Evolutionary conservation across 1,139 yeast genomes (phyloP).

Genomic region (Sugiyamaella grinbergsii): DNA sequence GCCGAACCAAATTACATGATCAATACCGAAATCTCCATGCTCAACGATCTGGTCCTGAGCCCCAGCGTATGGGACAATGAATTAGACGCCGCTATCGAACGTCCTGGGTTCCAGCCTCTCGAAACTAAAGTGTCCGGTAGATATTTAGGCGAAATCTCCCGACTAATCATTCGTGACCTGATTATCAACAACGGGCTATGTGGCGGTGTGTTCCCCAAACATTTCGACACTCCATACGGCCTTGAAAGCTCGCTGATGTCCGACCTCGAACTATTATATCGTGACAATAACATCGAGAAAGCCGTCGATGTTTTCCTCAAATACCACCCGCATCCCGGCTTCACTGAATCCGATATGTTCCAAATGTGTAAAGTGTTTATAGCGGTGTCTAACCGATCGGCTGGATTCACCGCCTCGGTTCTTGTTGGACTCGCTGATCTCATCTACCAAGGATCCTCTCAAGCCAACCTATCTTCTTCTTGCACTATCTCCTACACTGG

Average conservation of each 20-base stretch:
- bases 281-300: conserved; percentile 26
- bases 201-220: conserved; percentile 47
- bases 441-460: conserved; percentile 19
- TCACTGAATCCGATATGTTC: conserved; percentile 30
- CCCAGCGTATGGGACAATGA: conserved; percentile 68
- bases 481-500: conserved; percentile 80
- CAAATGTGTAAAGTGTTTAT: conserved; percentile 66
- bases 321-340: conserved; percentile 29
- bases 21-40: conserved; percentile 43
- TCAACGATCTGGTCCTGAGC: conserved; percentile 55
- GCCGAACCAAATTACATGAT: conserved; percentile 30
- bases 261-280: conserved; percentile 34
- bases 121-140: conserved; percentile 87
- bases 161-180: conserved; percentile 68
- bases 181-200: conserved; percentile 56
- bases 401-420: conserved; percentile 78
- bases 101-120: conserved; percentile 80
- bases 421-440: conserved; percentile 50
- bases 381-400: conserved; percentile 77
- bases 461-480: conserved; percentile 1
- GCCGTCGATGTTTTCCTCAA: conserved; percentile 31
- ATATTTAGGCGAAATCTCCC: conserved; percentile 81
- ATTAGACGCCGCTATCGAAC: conserved; percentile 66
- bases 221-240: conserved; percentile 33
- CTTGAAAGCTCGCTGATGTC: conserved; percentile 37